Base-by-base conservation (phyloP, 345 rosid species). In the Odontarrhena argentea region DNA sequence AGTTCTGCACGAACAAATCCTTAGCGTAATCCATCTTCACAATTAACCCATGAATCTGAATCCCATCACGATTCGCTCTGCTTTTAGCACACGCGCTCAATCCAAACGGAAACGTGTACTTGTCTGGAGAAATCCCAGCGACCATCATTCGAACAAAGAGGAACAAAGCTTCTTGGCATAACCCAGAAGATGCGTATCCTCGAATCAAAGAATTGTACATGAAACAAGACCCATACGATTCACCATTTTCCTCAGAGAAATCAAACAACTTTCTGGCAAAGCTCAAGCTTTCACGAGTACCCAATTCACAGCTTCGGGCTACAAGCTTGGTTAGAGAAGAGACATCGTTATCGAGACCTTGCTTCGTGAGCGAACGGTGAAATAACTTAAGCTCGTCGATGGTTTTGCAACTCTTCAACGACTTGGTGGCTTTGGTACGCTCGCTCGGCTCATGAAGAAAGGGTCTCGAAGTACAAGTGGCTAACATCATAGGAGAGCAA, bases 161-260 rank as follows among this genome's bases (percentile, higher is more conserved):
- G 54, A 49, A 65, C 1, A 87, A 12, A 9, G 87, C 86, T 63
- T 74, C 78, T 1, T 77, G 69, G 10, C 81, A 79, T 37, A 77
- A 52, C 45, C 84, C 93, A 65, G 70, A 24, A 55, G 70, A 64
- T 32, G 86, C 73, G 37, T 71, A 85, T 2, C 87, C 86, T 70
- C 86, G 76, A 41, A 84, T 84, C 78, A 83, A 74, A 35, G 86
- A 75, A 69, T 83, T 87, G 77, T 77, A 81, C 80, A 78, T 71
- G 65, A 69, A 83, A 78, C 76, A 71, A 62, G 83, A 78, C 41
- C 80, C 73, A 8, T 8, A 60, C 15, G 68, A 65, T 44, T 67
- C 76, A 45, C 60, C 66, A 30, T 80, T 79, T 2, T 49, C 73
- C 1, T 58, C 61, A 26, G 71, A 84, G 56, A 53, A 11, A 55